A percentile compares a stretch with the other conserved stretches of the same genome.
These are phyloP conservation scores for sorghum (Sorghum bicolor) DNA, from an alignment of 176 grass and related monocot species.

Conservation along the genomic window DNA sequence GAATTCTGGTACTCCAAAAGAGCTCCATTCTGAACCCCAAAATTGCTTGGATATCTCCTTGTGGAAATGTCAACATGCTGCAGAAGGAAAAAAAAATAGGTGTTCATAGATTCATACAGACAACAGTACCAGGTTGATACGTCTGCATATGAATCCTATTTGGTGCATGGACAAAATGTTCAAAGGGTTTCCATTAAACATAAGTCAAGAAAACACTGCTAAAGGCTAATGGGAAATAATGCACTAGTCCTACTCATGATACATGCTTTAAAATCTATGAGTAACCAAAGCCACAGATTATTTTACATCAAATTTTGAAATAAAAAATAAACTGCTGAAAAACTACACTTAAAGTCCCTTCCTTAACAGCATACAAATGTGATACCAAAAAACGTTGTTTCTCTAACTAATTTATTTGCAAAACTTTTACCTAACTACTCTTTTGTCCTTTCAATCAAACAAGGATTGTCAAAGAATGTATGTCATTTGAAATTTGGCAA, in stretches of 20 bases:
- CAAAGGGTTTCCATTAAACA: neutral
- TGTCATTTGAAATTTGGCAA: conserved; percentile 4
- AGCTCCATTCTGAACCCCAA: conserved; percentile 39
- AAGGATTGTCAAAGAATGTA: neutral
- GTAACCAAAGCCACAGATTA: conserved; percentile 18
- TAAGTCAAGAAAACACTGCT: neutral
- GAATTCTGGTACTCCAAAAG: conserved; percentile 47
- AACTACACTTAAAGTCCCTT: neutral
- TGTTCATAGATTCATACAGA: conserved; percentile 1
- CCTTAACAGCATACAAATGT: neutral
- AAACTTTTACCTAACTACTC: neutral
- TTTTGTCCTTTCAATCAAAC: conserved; percentile 2
- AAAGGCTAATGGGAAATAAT: conserved; percentile 3
- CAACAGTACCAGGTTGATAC: neutral
- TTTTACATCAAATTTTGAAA: conserved; percentile 18
- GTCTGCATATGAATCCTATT: neutral
- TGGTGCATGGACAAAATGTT: conserved; percentile 24
- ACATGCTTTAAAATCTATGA: conserved; percentile 3
- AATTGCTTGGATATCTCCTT: conserved; percentile 52
- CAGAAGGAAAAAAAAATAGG: neutral
- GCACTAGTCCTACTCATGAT: neutral
- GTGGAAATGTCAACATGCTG: conserved; percentile 52
- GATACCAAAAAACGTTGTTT: neutral
- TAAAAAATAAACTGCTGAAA: neutral
- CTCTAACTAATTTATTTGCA: neutral